Evolutionary conservation across 495 filamentous ascomycete genomes (phyloP), one percentile per base, ranked within the genome.

Genomic region (Aspergillus steynii): DNA sequence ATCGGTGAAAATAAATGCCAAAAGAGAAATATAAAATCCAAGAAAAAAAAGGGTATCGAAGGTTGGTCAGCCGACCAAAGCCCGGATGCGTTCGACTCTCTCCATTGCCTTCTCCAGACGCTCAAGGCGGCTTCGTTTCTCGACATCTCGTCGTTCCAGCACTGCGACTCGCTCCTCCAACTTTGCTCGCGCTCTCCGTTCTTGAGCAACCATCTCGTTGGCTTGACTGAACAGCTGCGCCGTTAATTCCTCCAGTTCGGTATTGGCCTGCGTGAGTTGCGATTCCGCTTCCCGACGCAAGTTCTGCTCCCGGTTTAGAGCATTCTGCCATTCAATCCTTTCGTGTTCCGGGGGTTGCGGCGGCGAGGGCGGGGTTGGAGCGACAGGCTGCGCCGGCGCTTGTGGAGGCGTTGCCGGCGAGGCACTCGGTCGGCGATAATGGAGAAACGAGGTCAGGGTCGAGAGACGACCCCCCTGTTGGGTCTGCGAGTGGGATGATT

Each of bases 171-270:
- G 71, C 71, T 91, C 88, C 71, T 96, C 92, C 32, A 98, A 79
- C 72, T 83, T 84, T 6, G 89, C 90, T 47, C 91, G 77, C 37
- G 90, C 91, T 70, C 88, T 86, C 50, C 95, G 81, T 80, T 98
- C 95, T 66, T 85, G 77, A 15, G 94, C 92, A 28, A 99, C 95
- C 94, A 99, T 98, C 80, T 96, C 91, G 67, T 98, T 98, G 20
- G 95, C 95, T 74, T 96, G 88, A 71, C 91, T 86, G 76, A 99
- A 99, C 54, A 99, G 78, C 63, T 88, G 85, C 50, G 86, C 89
- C 37, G 86, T 91, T 64, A 99, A 77, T 68, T 99, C 95, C 72
- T 98, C 96, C 14, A 99, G 81, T 77, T 99, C 95, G 1, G 77
- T 81, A 53, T 82, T 88, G 31, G 91, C 88, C 56, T 88, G 84